A percentile compares a stretch with the other conserved stretches of the same genome.
Conservation (phyloP, 1,139 yeast species). For the Suhomyces maxii region DNA sequence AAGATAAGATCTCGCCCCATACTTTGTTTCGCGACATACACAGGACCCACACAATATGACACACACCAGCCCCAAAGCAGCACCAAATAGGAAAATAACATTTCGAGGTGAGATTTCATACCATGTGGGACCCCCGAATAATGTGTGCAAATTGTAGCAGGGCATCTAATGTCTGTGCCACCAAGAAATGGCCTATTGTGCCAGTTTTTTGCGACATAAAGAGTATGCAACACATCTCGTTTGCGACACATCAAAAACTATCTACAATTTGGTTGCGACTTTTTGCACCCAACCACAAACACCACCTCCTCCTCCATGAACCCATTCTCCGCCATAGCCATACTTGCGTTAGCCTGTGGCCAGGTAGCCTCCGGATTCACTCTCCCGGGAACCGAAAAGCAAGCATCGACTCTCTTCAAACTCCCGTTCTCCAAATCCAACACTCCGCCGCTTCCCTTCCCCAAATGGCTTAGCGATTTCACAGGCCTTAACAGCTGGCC, state of each 20-base stretch:
- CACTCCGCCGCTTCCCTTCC: constrained; percentile 51
- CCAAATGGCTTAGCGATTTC: constrained; percentile 72
- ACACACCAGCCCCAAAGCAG: no score
- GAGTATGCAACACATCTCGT: no score
- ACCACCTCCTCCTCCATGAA: not conserved
- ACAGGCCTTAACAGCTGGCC: constrained; percentile 85
- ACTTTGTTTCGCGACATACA: not conserved
- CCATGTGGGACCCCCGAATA: no score
- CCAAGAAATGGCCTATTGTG: no score
- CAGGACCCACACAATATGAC: no score
- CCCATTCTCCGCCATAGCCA: not conserved
- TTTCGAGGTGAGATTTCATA: no score
- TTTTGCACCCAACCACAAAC: constrained; percentile 1
- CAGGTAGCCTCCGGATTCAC: not conserved
- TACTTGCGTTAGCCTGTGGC: not conserved
- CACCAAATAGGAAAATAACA: no score
- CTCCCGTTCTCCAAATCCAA: not conserved
- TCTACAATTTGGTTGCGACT: not conserved
- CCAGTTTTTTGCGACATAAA: no score
- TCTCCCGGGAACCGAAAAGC: not conserved
- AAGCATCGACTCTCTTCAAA: not conserved
- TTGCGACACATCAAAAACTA: no score
- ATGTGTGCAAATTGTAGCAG: no score
- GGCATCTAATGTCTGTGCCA: no score
- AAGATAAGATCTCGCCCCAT: not conserved